These are phyloP conservation scores for Zoysia japonica DNA, from an alignment of 176 grass and related monocot genomes.

Conservation along the genomic window DNA sequence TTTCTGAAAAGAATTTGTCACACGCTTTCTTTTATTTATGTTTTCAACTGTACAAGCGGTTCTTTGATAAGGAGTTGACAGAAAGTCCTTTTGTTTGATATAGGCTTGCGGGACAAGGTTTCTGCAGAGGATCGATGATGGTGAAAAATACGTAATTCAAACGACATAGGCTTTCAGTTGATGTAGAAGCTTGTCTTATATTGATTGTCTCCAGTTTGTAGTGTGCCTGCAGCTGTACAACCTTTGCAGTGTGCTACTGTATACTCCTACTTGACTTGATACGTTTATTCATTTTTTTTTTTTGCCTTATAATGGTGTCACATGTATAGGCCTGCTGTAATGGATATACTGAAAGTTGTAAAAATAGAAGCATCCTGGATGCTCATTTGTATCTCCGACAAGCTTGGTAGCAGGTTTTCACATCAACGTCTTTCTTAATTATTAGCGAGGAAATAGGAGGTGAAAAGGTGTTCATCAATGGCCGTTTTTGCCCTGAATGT, in stretches of 20 bases:
- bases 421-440: background rate
- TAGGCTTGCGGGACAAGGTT: background rate
- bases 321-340: constrained; percentile 7
- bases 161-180: background rate
- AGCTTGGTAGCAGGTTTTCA: background rate
- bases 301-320: background rate
- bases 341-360: constrained; percentile 22
- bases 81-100: constrained; percentile 2
- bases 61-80: constrained; percentile 25
- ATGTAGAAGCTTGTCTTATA: constrained; percentile 8
- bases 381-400: background rate
- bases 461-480: background rate
- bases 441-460: background rate
- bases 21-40: constrained; percentile 16
- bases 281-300: background rate
- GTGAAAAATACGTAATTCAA: constrained; percentile 27
- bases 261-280: background rate
- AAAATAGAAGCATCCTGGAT: constrained; percentile 15
- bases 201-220: constrained; percentile 32
- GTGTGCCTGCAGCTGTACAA: constrained; percentile 33
- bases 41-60: background rate
- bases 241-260: background rate
- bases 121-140: constrained; percentile 18
- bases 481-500: background rate
- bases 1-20: background rate